Evolutionary conservation across 257 asterid species (phyloP), one percentile per base, ranked within the genome.

Genomic region (Schizonepeta tenuifolia): DNA sequence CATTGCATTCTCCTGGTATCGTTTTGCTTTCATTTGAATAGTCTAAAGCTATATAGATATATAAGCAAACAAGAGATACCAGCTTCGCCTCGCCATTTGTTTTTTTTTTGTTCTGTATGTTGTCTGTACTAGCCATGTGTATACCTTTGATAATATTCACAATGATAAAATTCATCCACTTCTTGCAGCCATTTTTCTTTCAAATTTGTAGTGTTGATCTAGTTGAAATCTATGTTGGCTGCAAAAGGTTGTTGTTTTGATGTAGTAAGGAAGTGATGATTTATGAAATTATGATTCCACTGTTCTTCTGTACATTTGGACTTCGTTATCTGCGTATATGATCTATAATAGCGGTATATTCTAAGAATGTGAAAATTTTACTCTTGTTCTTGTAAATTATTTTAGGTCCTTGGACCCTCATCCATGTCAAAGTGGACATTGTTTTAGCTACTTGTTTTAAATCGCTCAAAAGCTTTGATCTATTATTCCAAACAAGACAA

Each of bases 1-100:
- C 62, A 74, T 75, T 49, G 18, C 67, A 61, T 62, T 65, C 62
- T 71, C 50, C 40, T 60, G 80, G 65, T 74, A 50, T 54, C 5
- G 51, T 62, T 61, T 64, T 72, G 31, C 26, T 79, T 66, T 73
- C 7, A 40, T 58, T 70, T 46, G 57, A 54, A 53, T 74, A 73
- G 74, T 44, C 36, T 67, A 54, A 49, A 46, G 58, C 61, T 49
- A 13, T 28, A 46, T 41, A n/a, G n/a, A 43, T 46, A 47, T 49
- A 50, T 50, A 40, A 57, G 71, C 49, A 65, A 65, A 70, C 59
- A 63, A 26, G 50, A 35, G 64, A 59, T 20, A 14, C 22, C 49
- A 1, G 58, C 5, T 50, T 36, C 11, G 59, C 22, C 35, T 35
- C 51, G 24, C 7, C 66, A 12, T 22, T 17, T 65, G 61, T 74